A percentile compares a stretch with the other conserved stretches of the same genome.
These are phyloP conservation scores for Candida gigantensis DNA, from an alignment of 1,139 yeast species.

Conservation along the genomic window DNA sequence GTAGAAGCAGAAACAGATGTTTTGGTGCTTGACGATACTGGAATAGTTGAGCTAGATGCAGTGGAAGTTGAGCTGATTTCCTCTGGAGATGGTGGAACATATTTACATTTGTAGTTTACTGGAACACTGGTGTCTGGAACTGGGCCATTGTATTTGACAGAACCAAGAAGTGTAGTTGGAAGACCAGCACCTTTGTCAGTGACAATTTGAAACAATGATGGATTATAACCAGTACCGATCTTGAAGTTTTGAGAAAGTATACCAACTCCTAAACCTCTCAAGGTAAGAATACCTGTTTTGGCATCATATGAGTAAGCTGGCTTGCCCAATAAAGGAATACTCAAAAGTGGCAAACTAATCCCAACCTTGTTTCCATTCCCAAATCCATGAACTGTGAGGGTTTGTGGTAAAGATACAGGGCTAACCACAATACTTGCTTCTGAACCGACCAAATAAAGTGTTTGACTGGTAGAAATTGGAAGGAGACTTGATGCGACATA, in stretches of 20 bases:
- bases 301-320: slow-evolving; percentile 17
- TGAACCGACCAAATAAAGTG: slow-evolving; percentile 22
- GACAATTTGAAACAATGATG: slow-evolving; percentile 15
- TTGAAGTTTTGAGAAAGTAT: slow-evolving; percentile 18
- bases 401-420: slow-evolving; percentile 20
- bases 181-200: slow-evolving; percentile 19
- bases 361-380: slow-evolving; percentile 33
- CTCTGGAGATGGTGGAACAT: slow-evolving; percentile 18
- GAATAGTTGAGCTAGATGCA: slow-evolving; percentile 1
- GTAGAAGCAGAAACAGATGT: slow-evolving; percentile 2
- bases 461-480: too few species aligned
- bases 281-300: slow-evolving; percentile 23
- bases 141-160: slow-evolving; percentile 19
- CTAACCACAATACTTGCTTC: slow-evolving; percentile 23
- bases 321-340: slow-evolving; percentile 13
- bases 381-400: slow-evolving; percentile 31
- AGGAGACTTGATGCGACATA: too few species aligned
- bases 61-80: slow-evolving; percentile 6
- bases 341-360: slow-evolving; percentile 19
- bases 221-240: slow-evolving; percentile 27
- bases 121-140: slow-evolving; percentile 15
- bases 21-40: slow-evolving; percentile 4
- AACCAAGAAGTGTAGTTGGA: slow-evolving; percentile 12
- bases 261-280: slow-evolving; percentile 12
- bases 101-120: slow-evolving; percentile 10